Evolutionary conservation across 2,329 filamentous ascomycete genomes (phyloP), one percentile per base, ranked within the genome.

Genomic region (Aureobasidium sp.): DNA sequence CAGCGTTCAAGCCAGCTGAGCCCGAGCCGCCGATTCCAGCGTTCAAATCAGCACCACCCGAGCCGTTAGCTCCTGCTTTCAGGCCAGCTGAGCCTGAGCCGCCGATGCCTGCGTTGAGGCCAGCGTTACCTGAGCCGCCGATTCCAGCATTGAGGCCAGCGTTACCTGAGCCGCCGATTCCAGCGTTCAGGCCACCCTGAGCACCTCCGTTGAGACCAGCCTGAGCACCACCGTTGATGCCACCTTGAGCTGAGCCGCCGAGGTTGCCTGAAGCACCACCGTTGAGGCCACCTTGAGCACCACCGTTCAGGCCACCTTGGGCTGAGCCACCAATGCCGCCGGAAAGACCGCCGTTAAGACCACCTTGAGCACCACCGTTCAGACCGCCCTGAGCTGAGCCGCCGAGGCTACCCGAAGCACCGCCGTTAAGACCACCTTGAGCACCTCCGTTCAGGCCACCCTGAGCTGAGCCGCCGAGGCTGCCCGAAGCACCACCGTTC

Each of bases 111-210:
- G 66, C 61, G 11, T 67, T 69, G 15, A 65, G 64, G 42, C 34
- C 49, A 25, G n/a, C 34, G 14, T 31, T n/a, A 5, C 47, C 48
- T 11, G 63, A 62, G 14, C 34, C 34, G 34, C 12, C 12, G 15
- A 64, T 64, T 22, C 68, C 70, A n/a, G 71, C 68, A 45, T 68
- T 68, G 12, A 53, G 29, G 15, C 29, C 49, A 39, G 31, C 49
- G 36, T 70, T 63, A 27, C 76, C 78, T 70, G 20, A 65, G 64
- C 61, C 72, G 71, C 17, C 48, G n/a, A 71, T 67, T 49, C 75
- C 65, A 17, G 68, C 66, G 37, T 66, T 68, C 14, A 68, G 69
- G 52, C 65, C 69, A 62, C 66, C 31, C 9, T 8, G 11, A 9
- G 8, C 70, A 63, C 68, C 66, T 56, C 73, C 71, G 17, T 70